Conservation (phyloP, 345 rosid genomes). For the Linum trigynum region DNA sequence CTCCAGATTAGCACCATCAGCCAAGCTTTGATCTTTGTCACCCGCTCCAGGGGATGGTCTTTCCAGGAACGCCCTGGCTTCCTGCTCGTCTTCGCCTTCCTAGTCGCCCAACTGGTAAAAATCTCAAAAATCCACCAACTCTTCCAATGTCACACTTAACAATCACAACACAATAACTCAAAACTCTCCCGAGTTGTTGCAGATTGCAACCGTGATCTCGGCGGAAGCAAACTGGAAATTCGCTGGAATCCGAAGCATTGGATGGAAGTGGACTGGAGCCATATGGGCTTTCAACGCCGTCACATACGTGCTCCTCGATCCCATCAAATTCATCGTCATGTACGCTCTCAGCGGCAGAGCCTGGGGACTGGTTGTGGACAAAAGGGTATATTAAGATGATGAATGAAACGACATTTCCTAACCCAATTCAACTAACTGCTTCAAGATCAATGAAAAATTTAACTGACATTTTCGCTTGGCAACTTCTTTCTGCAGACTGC, state of each 20-base stretch:
- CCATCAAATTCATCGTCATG: slow-evolving; percentile 6
- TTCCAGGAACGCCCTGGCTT: too few relatives aligned
- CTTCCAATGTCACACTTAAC: background rate
- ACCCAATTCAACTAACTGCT: too few relatives aligned
- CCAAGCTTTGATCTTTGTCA: slow-evolving; percentile 14
- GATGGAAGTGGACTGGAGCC: too few relatives aligned
- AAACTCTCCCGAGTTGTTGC: background rate
- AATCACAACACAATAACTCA: too few relatives aligned
- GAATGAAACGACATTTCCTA: too few relatives aligned
- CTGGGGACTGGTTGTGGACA: slow-evolving; percentile 8
- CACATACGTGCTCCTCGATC: slow-evolving; percentile 15
- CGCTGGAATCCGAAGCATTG: slow-evolving; percentile 17
- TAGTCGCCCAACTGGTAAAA: slow-evolving; percentile 34
- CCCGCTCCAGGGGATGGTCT: too few relatives aligned
- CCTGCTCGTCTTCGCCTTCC: too few relatives aligned
- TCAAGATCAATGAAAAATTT: too few relatives aligned
- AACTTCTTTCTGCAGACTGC: slow-evolving; percentile 4
- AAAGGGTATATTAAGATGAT: slow-evolving; percentile 2
- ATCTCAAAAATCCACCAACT: background rate
- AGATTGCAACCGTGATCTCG: slow-evolving; percentile 1
- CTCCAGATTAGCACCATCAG: slow-evolving; percentile 52
- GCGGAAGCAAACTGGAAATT: slow-evolving; percentile 23
- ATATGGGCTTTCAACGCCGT: slow-evolving; percentile 20
- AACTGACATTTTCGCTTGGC: too few relatives aligned
- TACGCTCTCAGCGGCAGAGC: slow-evolving; percentile 31